Evolutionary conservation across 306 rosid species (phyloP), one percentile per base, ranked within the genome.

Genomic region (Dalbergia cochinchinensis): DNA sequence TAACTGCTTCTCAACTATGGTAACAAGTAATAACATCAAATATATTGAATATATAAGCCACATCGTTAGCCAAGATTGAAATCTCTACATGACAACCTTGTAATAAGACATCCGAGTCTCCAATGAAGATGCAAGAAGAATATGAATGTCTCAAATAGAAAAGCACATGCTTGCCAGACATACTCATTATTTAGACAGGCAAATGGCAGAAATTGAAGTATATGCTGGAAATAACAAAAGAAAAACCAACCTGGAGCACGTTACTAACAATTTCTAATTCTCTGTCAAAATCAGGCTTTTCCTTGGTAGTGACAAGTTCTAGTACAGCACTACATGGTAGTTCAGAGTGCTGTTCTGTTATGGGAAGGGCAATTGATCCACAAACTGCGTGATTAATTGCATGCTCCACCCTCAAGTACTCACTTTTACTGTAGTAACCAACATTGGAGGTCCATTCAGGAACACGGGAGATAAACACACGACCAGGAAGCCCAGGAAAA

Each of bases 401-500:
- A 83, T 91, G 93, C 33, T 96, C 96, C 77, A 86, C 85, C 77
- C 98, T 77, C 72, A 86, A 69, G 74, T 90, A 96, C 92, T 96
- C 99, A 65, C 62, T 18, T 71, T 87, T 88, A 19, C 80, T 84
- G 83, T 96, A 96, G 82, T 89, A 93, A 69, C 90, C 84, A 80
- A 96, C 92, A 76, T 93, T 80, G 44, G 99, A 96, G 62, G 99
- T 91, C 99, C 99, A 96, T 84, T 96, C 99, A 69, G 97, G 96
- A 81, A 87, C 80, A 80, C 86, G 89, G 58, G 99, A 89, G 19
- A 58, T 80, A 82, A 89, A 96, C 65, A 96, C 99, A 37, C 99
- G 99, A 33, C 96, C 94, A 26, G 99, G 98, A 84, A 96, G 96
- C 61, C 98, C 99, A 1, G 68, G 84, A 73, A 80, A 48, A 81